Evolutionary conservation across 805 yeast species (phyloP), one percentile per base, ranked within the genome.

Genomic region (Geotrichum ghanense): DNA sequence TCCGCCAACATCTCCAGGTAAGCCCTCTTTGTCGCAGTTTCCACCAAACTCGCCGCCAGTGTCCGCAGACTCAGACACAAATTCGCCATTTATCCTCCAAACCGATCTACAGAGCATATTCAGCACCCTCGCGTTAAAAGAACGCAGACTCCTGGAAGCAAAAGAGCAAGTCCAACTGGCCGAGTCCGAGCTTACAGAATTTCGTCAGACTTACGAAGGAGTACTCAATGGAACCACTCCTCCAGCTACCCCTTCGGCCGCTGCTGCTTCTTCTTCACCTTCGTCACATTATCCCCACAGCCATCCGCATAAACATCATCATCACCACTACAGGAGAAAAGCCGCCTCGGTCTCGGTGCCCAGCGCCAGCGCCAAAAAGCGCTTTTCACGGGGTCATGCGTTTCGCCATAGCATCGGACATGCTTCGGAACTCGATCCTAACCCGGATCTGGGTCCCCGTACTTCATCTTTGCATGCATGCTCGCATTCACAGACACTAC

Each of bases 61-160:
- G 12, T 7, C 27, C 12, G 27, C 27, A 7, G 27, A 7, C 27
- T 24, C 27, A 24, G 27, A 7, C 7, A 12, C 12, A 24, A 24
- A 7, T 16, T 55, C 58, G 4, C 57, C 55, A 19, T 53, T 48
- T 39, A 50, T 55, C 16, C 34, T 53, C 12, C 45, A 50, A 19
- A 43, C 58, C 1, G 52, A 45, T 22, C 50, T 56, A 40, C 65
- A 63, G 53, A 63, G 60, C 41, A 49, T 63, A 10, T 53, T 63
- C 25, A 60, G 54, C 35, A 45, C 53, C 24, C 53, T 63, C 48
- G 67, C 67, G 26, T 51, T 54, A 48, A 61, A 62, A 43, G 66
- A 63, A 47, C 59, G 66, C 9, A 54, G 57, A 24, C 64, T 62
- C 20, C 56, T 63, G 17, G 66, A 63, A 50, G 65, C 66, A 21